Conservation (phyloP, 1,284 basidiomycete species). For the Uromyces viciae-fabae region DNA sequence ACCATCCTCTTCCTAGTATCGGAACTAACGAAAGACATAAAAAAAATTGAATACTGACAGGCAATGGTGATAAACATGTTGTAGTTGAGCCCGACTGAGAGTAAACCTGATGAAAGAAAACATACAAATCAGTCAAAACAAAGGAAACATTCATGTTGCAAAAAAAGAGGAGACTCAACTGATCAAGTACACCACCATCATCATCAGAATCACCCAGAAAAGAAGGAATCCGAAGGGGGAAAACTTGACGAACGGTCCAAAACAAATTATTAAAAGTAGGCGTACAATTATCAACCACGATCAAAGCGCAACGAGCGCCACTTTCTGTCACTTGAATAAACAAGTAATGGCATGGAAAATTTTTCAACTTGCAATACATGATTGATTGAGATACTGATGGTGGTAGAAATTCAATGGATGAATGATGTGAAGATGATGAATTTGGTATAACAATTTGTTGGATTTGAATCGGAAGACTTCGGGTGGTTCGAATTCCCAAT, state of each 20-base stretch:
- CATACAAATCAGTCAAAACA: neutral
- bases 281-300: neutral
- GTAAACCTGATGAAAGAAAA: slow-evolving; percentile 21
- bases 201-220: slow-evolving; percentile 28
- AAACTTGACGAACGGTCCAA: neutral
- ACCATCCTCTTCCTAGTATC: no score
- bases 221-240: neutral
- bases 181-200: slow-evolving; percentile 18
- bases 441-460: neutral
- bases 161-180: neutral
- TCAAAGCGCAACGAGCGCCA: slow-evolving; percentile 26
- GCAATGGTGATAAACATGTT: slow-evolving; percentile 37
- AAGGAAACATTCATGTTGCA: neutral
- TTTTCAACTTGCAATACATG: slow-evolving; percentile 20
- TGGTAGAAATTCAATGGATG: no score
- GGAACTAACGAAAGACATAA: neutral
- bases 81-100: slow-evolving; percentile 24
- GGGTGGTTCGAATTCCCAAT: slow-evolving; percentile 24
- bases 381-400: slow-evolving; percentile 16
- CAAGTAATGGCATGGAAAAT: slow-evolving; percentile 33
- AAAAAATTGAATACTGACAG: slow-evolving; percentile 12
- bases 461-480: slow-evolving; percentile 26
- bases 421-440: slow-evolving; percentile 10
- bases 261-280: neutral
- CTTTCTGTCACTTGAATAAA: slow-evolving; percentile 24